These are phyloP conservation scores for Corylus heterophylla DNA, from an alignment of 306 rosid genomes.

Conservation along the genomic window DNA sequence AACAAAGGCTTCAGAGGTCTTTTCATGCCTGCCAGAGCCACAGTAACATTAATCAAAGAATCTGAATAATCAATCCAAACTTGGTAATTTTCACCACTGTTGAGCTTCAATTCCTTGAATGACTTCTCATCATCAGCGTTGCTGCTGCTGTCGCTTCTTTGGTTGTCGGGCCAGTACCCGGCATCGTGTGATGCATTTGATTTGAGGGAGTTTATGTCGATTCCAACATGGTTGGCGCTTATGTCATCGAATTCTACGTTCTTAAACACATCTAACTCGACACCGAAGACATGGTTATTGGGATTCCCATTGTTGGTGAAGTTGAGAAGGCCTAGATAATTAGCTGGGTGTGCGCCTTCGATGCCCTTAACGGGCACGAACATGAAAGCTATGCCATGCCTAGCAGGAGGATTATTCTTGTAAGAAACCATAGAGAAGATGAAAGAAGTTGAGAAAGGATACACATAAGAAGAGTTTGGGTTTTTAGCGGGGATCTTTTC, in stretches of 20 bases:
- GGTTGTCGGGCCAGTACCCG: conserved; percentile 57
- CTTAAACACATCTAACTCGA: conserved; percentile 78
- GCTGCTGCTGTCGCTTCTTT: conserved; percentile 1
- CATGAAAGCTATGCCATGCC: conserved; percentile 70
- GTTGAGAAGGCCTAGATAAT: conserved; percentile 74
- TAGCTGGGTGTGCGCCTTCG: conserved; percentile 50
- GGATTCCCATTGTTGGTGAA: conserved; percentile 45
- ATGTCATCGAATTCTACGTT: conserved; percentile 75
- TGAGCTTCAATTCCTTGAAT: conserved; percentile 53
- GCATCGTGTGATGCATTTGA: conserved; percentile 50
- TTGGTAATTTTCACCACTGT: conserved; percentile 71
- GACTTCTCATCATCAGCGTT: conserved; percentile 17
- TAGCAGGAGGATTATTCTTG: conserved; percentile 60
- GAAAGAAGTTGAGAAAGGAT: conserved; percentile 82
- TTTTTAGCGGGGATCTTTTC: conserved; percentile 45
- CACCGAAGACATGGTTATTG: conserved; percentile 60
- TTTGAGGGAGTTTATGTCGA: conserved; percentile 63
- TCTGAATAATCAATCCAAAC: conserved; percentile 84
- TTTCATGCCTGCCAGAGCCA: conserved; percentile 58
- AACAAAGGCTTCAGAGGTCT: conserved; percentile 56
- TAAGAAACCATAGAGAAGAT: conserved; percentile 70
- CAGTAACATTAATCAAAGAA: conserved; percentile 55
- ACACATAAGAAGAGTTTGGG: conserved; percentile 44
- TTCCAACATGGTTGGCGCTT: conserved; percentile 71
- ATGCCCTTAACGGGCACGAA: conserved; percentile 58